These are phyloP conservation scores for Triangularia verruculosa DNA, from an alignment of 2,329 filamentous ascomycete species.

Conservation along the genomic window DNA sequence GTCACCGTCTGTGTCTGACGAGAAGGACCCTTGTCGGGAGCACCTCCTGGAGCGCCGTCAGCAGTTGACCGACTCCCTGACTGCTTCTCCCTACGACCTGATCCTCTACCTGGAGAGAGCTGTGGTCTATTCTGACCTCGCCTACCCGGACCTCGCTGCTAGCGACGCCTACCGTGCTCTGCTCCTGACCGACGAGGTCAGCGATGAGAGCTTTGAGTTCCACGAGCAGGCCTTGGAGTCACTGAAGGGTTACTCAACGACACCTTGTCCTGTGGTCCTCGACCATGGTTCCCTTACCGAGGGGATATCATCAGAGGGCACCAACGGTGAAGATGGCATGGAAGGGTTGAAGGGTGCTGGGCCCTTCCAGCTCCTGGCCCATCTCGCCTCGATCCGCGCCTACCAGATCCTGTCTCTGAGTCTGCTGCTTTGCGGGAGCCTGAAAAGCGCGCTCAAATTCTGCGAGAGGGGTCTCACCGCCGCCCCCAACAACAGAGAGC, in stretches of 20 bases:
- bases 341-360: conserved; percentile 35
- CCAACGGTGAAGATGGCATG: conserved; percentile 32
- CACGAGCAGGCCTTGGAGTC: conserved; percentile 63
- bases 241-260: conserved; percentile 40
- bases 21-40: conserved; percentile 40
- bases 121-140: conserved; percentile 66
- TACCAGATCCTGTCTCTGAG: conserved; percentile 58
- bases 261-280: conserved; percentile 45
- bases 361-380: conserved; percentile 42
- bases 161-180: conserved; percentile 89
- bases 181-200: conserved; percentile 77
- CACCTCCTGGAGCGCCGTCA: conserved; percentile 53
- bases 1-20: conserved; percentile 29
- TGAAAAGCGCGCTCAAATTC: conserved; percentile 66
- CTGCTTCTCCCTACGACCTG: conserved; percentile 55
- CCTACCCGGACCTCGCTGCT: conserved; percentile 84
- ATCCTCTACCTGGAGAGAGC: conserved; percentile 69
- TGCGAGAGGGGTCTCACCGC: conserved; percentile 58
- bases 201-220: conserved; percentile 78
- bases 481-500: conserved; percentile 53
- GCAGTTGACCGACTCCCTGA: conserved; percentile 54
- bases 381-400: conserved; percentile 52
- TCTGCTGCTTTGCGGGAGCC: conserved; percentile 63
- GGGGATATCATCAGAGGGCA: not conserved
- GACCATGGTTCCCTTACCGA: conserved; percentile 42